phyloP scores from a whole-genome alignment of 306 rosid genomes.

The Argentina anserina region DNA sequence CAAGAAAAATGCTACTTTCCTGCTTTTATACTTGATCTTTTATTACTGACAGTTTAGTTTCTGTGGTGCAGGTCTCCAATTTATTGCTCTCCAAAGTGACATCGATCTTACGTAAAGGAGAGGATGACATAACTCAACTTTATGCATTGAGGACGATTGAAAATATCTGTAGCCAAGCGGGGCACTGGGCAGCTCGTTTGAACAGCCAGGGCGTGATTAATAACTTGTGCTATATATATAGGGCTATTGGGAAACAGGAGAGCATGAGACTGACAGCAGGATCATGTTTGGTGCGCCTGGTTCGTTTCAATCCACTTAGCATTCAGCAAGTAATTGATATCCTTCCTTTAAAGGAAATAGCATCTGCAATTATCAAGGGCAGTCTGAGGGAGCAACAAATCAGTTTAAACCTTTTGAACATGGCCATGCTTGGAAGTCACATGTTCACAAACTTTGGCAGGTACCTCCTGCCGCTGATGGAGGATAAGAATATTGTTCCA shows the following conservation, averaged over 20 bases:
- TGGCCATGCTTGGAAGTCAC: conserved; percentile 87
- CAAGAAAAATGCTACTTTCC: neutral
- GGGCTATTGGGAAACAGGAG: conserved; percentile 91
- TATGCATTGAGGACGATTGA: conserved; percentile 93
- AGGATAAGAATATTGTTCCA: conserved; percentile 83
- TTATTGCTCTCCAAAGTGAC: conserved; percentile 74
- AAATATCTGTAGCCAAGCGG: conserved; percentile 92
- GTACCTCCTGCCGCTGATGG: conserved; percentile 62
- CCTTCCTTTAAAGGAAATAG: conserved; percentile 75
- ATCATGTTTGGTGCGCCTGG: conserved; percentile 92
- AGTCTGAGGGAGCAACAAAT: conserved; percentile 91
- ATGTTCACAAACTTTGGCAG: conserved; percentile 66
- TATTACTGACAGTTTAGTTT: conserved; percentile 13
- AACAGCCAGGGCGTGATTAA: conserved; percentile 73
- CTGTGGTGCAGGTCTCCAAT: conserved; percentile 67
- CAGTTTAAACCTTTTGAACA: conserved; percentile 83
- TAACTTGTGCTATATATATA: conserved; percentile 78
- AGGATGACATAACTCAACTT: conserved; percentile 87
- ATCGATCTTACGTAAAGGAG: conserved; percentile 84
- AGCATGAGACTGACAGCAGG: conserved; percentile 96
- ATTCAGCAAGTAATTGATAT: conserved; percentile 69
- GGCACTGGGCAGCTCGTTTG: conserved; percentile 80
- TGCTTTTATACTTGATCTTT: conserved; percentile 12
- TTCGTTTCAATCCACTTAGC: conserved; percentile 75
- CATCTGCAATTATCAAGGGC: conserved; percentile 75